Evolutionary conservation across 805 yeast species (phyloP).

Genomic region (Candida saitoana): DNA sequence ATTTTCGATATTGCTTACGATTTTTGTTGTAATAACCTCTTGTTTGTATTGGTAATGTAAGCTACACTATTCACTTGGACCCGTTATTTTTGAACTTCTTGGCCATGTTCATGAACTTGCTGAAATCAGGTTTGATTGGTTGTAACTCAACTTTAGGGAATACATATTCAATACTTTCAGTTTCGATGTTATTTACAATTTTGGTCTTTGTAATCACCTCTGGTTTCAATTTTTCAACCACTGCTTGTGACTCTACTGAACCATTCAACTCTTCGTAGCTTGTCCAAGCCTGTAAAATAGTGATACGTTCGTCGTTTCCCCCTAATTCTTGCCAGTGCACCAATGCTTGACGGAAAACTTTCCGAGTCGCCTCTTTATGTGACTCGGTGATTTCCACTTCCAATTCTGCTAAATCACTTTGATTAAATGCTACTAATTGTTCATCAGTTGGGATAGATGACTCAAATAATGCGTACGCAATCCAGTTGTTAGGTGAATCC

Average conservation of each 20-base stretch:
- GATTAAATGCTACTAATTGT: constrained; percentile 44
- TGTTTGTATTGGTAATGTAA: no score
- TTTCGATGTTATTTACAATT: constrained; percentile 43
- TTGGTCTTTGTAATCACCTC: constrained; percentile 44
- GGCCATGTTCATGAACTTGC: constrained; percentile 41
- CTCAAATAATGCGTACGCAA: constrained; percentile 68
- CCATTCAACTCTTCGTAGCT: constrained; percentile 69
- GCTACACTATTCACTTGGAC: background rate
- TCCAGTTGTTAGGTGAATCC: constrained; percentile 41
- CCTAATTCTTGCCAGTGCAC: constrained; percentile 33
- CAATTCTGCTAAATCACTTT: constrained; percentile 47
- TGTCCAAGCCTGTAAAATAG: constrained; percentile 57
- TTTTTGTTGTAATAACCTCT: constrained; percentile 43
- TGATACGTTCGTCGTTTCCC: constrained; percentile 42
- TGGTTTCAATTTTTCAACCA: constrained; percentile 51
- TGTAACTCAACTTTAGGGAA: constrained; percentile 58
- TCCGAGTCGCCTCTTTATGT: constrained; percentile 50
- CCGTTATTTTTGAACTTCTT: constrained; percentile 18
- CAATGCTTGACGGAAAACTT: constrained; percentile 54
- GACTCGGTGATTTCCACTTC: constrained; percentile 48
- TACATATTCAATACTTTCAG: constrained; percentile 55
- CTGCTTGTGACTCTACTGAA: constrained; percentile 25
- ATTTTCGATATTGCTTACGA: constrained; percentile 44
- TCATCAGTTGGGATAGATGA: constrained; percentile 55
- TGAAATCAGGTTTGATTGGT: constrained; percentile 21